These are phyloP conservation scores for Gossypium raimondii DNA, from an alignment of 345 rosid genomes.

Conservation along the genomic window DNA sequence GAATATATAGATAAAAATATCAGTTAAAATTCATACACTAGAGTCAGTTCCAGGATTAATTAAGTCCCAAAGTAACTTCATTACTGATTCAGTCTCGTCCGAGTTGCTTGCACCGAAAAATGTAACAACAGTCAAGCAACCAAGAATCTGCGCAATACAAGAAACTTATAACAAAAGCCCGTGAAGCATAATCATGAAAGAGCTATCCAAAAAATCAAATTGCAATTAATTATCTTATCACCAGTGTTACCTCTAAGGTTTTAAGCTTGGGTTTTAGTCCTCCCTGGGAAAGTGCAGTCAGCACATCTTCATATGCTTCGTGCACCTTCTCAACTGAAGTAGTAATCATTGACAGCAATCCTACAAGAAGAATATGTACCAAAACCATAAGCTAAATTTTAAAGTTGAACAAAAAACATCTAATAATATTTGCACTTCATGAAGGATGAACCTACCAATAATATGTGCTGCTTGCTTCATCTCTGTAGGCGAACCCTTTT, in stretches of 20 bases:
- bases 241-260: background rate
- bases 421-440: background rate
- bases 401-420: background rate
- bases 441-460: conserved; percentile 8
- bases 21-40: background rate
- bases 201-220: background rate
- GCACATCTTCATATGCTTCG: conserved; percentile 3
- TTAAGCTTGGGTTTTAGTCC: background rate
- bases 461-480: background rate
- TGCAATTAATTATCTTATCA: background rate
- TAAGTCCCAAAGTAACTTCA: conserved; percentile 11
- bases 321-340: background rate
- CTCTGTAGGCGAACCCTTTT: conserved; percentile 8
- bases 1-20: background rate
- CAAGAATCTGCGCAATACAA: background rate
- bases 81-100: conserved; percentile 13
- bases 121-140: conserved; percentile 4
- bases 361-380: conserved; percentile 2
- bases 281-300: background rate
- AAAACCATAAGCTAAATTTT: background rate
- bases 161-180: background rate
- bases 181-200: background rate
- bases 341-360: conserved; percentile 10
- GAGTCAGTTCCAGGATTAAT: background rate
- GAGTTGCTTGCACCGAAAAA: conserved; percentile 7